Evolutionary conservation across 371 early-diverging fungal species (phyloP).

Genomic region (Saksenaea oblongispora): DNA sequence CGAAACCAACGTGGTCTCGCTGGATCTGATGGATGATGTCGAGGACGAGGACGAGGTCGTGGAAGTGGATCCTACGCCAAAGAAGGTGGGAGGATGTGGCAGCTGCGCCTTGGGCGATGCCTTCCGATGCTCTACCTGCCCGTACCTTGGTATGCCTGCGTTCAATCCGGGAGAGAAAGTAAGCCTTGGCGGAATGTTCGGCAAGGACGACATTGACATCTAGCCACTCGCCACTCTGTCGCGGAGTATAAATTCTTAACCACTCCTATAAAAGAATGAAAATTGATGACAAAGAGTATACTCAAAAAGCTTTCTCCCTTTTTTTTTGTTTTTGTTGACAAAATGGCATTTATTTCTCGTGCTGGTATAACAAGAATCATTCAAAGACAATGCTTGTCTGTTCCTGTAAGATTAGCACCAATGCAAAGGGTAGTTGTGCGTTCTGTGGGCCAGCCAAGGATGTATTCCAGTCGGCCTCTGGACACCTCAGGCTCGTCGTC

Average conservation of each 20-base stretch:
- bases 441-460: not conserved
- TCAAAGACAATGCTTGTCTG: not conserved
- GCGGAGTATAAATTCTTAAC: not conserved
- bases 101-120: constrained; percentile 99
- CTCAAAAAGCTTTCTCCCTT: not conserved
- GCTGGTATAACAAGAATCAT: not conserved
- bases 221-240: constrained; percentile 5
- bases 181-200: constrained; percentile 66
- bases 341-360: not conserved
- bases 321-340: not conserved
- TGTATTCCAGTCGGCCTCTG: constrained; percentile 25
- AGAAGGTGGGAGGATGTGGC: constrained; percentile 60
- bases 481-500: constrained; percentile 9
- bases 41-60: constrained; percentile 52
- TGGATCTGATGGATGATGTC: constrained; percentile 60
- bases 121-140: constrained; percentile 98
- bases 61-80: constrained; percentile 59
- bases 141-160: constrained; percentile 98
- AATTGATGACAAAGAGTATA: not conserved
- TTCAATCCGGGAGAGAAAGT: constrained; percentile 98
- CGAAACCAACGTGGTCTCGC: constrained; percentile 70
- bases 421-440: not conserved
- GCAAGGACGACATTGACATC: constrained; percentile 52
- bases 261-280: not conserved
- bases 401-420: not conserved